Conservation (phyloP, 192 early-diverging fungal species). For the Coemansia sp. region DNA sequence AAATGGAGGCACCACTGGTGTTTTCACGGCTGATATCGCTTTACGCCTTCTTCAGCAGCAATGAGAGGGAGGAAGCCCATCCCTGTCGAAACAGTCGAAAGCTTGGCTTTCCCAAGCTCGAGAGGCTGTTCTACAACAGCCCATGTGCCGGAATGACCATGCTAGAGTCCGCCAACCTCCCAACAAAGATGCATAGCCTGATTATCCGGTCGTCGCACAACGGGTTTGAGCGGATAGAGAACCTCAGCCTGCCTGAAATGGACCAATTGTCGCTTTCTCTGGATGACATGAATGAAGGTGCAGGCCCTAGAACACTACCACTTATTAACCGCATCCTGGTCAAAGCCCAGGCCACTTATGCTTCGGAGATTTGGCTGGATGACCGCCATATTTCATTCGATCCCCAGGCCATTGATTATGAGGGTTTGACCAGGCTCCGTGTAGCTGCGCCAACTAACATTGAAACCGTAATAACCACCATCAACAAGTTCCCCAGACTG, state of each 20-base stretch:
- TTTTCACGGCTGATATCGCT: background rate
- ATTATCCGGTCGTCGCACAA: background rate
- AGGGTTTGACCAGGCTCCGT: background rate
- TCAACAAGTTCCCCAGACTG: background rate
- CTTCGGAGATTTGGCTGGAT: background rate
- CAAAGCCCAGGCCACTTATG: background rate
- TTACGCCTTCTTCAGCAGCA: background rate
- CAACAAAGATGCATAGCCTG: background rate
- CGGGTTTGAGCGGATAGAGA: background rate
- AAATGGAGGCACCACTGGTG: background rate
- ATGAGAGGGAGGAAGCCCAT: background rate
- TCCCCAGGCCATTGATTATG: background rate
- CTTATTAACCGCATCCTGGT: background rate
- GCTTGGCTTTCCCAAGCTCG: background rate
- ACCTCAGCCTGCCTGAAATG: background rate
- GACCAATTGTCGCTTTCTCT: background rate
- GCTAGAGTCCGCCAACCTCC: background rate
- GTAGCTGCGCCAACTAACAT: background rate
- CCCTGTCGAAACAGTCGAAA: background rate
- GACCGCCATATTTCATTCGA: background rate
- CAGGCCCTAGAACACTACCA: too few species aligned
- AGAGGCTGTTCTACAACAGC: background rate
- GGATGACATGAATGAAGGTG: background rate
- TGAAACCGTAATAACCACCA: background rate
- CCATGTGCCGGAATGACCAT: background rate